Evolutionary conservation across 2,329 filamentous ascomycete species (phyloP), one percentile per base, ranked within the genome.

Genomic region (Stemphylium lycopersici): DNA sequence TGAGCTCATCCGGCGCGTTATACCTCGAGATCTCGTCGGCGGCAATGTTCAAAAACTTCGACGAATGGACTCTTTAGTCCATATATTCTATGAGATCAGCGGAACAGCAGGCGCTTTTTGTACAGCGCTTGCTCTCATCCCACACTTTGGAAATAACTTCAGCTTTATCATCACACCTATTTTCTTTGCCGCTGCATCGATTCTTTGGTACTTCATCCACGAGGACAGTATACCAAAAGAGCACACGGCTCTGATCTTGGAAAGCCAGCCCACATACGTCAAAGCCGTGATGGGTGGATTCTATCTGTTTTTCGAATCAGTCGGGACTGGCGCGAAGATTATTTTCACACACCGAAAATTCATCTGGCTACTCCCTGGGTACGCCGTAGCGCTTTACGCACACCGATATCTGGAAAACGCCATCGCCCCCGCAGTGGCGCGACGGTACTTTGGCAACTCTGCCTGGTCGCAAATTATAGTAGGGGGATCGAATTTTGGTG

Each of bases 391-490:
- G 1, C 72, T 82, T 7, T 82, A 82, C 61, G 79, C 75, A 2
- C 80, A 83, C 57, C 72, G 80, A 18, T 83, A 81, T 55, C 75
- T 83, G 37, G 80, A 83, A 62, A 81, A 81, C 56, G 77, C 75
- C 18, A 76, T 83, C 34, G 77, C 77, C 0, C 79, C 79, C 0
- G 75, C 77, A 29, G 69, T 83, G 15, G 80, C 80, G 8, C 71
- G 76, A 26, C 76, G 79, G 26, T 81, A 81, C 54, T 69, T 82
- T 12, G 78, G 77, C 3, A 75, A 81, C 50, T 77, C 79, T 1
- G 78, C 79, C 6, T 82, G 79, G 78, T 74, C 76, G 3, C 79
- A 82, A 61, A 79, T 82, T 56, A 79, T 82, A 56, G 78, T 81
- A 20, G 79, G 79, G 32, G 80, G 80, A 4, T 81, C 78, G 7